These are phyloP conservation scores for Puccinia coronata DNA, from an alignment of 1,284 basidiomycete species.

Conservation along the genomic window DNA sequence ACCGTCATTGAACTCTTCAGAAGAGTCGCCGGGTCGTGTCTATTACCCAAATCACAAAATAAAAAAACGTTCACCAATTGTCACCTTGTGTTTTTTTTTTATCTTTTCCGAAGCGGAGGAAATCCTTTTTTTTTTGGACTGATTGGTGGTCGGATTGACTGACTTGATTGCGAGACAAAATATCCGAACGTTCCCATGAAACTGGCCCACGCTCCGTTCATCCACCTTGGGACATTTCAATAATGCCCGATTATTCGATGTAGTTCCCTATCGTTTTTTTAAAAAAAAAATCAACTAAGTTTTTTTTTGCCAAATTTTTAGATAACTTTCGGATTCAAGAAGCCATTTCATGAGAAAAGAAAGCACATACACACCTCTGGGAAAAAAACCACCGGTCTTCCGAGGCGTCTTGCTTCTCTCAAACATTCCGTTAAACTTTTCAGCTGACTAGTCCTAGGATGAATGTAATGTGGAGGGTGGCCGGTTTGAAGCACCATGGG, in stretches of 20 bases:
- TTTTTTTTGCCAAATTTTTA: no score
- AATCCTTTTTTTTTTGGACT: no score
- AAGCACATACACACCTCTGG: slow-evolving; percentile 17
- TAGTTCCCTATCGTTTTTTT: slow-evolving; percentile 40
- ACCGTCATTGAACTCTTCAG: slow-evolving; percentile 36
- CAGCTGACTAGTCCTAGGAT: neutral
- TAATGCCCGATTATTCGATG: slow-evolving; percentile 45
- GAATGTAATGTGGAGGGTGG: neutral
- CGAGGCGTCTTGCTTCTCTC: neutral
- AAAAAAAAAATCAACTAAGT: no score
- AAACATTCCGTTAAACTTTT: slow-evolving; percentile 26
- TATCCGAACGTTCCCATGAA: slow-evolving; percentile 6
- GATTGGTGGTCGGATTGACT: slow-evolving; percentile 7
- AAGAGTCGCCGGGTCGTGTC: slow-evolving; percentile 31
- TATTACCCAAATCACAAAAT: neutral
- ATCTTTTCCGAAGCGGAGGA: no score
- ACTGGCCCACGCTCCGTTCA: neutral
- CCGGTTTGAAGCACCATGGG: slow-evolving; percentile 10
- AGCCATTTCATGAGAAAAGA: no score
- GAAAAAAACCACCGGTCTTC: slow-evolving; percentile 14
- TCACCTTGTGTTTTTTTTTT: no score
- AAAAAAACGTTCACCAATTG: neutral
- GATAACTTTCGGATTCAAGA: no score
- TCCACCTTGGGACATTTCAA: slow-evolving; percentile 27
- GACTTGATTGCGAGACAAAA: slow-evolving; percentile 47